Conservation (phyloP, 2,329 filamentous ascomycete genomes). For the Ascochyta lentis region DNA sequence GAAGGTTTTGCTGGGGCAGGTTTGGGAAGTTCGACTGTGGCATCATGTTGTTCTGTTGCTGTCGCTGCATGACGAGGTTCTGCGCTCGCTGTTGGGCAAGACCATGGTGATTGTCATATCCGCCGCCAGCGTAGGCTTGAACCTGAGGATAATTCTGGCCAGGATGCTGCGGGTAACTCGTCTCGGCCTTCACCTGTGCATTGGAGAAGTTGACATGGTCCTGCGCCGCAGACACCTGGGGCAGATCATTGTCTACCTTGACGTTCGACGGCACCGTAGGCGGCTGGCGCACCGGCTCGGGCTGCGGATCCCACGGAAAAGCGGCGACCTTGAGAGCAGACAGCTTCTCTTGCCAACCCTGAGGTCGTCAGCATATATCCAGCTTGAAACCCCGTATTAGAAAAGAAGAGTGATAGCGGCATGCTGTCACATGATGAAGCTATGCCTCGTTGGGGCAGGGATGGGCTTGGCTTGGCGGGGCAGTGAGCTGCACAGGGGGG, state of each 20-base stretch:
- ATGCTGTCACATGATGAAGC: slow-evolving; percentile 43
- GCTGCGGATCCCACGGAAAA: slow-evolving; percentile 91
- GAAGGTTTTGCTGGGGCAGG: slow-evolving; percentile 23
- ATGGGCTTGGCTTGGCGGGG: slow-evolving; percentile 45
- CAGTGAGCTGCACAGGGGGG: slow-evolving; percentile 49
- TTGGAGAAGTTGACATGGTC: slow-evolving; percentile 42
- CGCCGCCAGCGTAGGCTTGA: slow-evolving; percentile 44
- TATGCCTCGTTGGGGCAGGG: slow-evolving; percentile 44
- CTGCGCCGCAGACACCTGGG: slow-evolving; percentile 38
- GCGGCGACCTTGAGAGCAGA: slow-evolving; percentile 81
- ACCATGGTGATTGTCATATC: slow-evolving; percentile 50
- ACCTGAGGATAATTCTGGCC: slow-evolving; percentile 36
- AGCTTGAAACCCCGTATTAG: neutral
- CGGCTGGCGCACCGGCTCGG: slow-evolving; percentile 59
- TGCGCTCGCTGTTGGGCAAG: slow-evolving; percentile 63
- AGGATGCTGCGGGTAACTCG: slow-evolving; percentile 39
- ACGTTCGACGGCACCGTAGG: slow-evolving; percentile 53
- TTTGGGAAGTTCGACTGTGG: slow-evolving; percentile 34
- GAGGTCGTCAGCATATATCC: slow-evolving; percentile 27
- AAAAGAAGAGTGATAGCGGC: slow-evolving; percentile 14
- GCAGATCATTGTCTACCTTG: slow-evolving; percentile 41
- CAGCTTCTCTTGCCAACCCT: slow-evolving; percentile 96
- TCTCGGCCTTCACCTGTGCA: slow-evolving; percentile 61
- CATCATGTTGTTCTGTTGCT: slow-evolving; percentile 38
- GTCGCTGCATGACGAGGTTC: slow-evolving; percentile 52